A percentile compares a stretch with the other conserved stretches of the same genome.
Conservation (phyloP, 495 filamentous ascomycete species). For the Aspergillus ostianus region DNA sequence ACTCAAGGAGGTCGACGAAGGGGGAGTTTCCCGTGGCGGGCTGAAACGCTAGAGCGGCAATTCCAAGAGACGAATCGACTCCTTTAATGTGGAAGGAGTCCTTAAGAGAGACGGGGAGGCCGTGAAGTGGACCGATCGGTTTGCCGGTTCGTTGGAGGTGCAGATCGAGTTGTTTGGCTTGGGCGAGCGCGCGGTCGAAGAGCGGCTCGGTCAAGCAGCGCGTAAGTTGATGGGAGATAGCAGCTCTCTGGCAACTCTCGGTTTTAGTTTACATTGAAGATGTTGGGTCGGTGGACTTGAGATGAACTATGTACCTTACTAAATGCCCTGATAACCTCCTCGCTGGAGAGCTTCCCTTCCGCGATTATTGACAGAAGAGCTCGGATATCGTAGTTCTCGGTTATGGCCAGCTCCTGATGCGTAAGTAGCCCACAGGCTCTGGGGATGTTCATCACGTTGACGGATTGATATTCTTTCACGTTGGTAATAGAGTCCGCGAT, state of each 20-base stretch:
- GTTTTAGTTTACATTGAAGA: constrained; percentile 1
- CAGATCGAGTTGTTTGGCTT: constrained; percentile 58
- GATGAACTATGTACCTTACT: constrained; percentile 47
- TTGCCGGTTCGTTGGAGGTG: constrained; percentile 47
- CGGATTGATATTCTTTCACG: constrained; percentile 28
- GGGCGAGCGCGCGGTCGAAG: constrained; percentile 57
- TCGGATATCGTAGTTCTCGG: constrained; percentile 54
- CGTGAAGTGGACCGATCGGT: constrained; percentile 61
- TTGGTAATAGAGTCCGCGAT: constrained; percentile 41
- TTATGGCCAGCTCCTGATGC: constrained; percentile 54
- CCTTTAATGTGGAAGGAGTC: constrained; percentile 64
- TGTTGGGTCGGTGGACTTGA: not conserved
- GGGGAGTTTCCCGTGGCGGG: constrained; percentile 47
- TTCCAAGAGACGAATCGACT: constrained; percentile 58
- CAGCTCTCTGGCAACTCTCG: constrained; percentile 42
- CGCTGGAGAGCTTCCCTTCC: constrained; percentile 43
- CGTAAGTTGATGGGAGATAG: constrained; percentile 59
- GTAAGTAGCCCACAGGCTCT: constrained; percentile 51
- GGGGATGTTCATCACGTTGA: constrained; percentile 47
- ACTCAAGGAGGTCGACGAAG: constrained; percentile 38
- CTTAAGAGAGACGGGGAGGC: constrained; percentile 65
- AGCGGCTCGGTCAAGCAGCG: constrained; percentile 68
- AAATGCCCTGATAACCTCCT: constrained; percentile 58
- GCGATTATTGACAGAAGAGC: constrained; percentile 48
- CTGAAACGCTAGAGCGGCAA: constrained; percentile 51